Evolutionary conservation across 192 early-diverging fungal species (phyloP).

Genomic region (Entomortierella lignicola): DNA sequence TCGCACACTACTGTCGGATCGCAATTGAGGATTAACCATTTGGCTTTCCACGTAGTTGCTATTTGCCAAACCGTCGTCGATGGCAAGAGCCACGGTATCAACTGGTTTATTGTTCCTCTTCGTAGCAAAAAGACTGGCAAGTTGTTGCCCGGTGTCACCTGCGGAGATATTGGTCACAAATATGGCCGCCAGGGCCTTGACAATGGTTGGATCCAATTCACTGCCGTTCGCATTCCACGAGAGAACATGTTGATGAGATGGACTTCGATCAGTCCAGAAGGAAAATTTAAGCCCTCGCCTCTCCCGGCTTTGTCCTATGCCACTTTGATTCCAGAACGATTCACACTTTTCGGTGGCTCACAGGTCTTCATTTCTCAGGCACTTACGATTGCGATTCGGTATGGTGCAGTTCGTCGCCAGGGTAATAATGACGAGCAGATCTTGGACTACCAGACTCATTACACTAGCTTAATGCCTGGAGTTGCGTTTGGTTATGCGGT

Average conservation of each 20-base stretch:
- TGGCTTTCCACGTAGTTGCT: slow-evolving; percentile 35
- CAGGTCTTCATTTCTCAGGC: slow-evolving; percentile 59
- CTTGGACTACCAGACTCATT: slow-evolving; percentile 74
- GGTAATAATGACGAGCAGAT: slow-evolving; percentile 72
- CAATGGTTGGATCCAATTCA: slow-evolving; percentile 78
- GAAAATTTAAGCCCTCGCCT: slow-evolving; percentile 62
- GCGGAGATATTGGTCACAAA: slow-evolving; percentile 73
- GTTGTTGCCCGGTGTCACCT: slow-evolving; percentile 62
- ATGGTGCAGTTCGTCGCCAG: slow-evolving; percentile 73
- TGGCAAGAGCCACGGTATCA: slow-evolving; percentile 68
- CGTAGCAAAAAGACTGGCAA: slow-evolving; percentile 63
- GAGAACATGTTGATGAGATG: slow-evolving; percentile 69
- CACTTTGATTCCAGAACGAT: slow-evolving; percentile 72
- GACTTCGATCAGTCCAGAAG: slow-evolving; percentile 63
- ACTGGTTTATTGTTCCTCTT: slow-evolving; percentile 76
- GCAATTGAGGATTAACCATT: background rate
- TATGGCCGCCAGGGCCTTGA: slow-evolving; percentile 70
- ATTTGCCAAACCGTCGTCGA: slow-evolving; percentile 70
- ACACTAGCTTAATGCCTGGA: slow-evolving; percentile 67
- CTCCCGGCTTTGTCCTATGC: slow-evolving; percentile 69
- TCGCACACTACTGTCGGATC: background rate
- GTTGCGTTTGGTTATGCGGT: slow-evolving; percentile 64
- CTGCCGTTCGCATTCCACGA: slow-evolving; percentile 64
- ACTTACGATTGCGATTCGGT: slow-evolving; percentile 68
- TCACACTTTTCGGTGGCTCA: slow-evolving; percentile 59